phyloP scores from a whole-genome alignment of 1,139 yeast species.

The Kodamaea anthophila region DNA sequence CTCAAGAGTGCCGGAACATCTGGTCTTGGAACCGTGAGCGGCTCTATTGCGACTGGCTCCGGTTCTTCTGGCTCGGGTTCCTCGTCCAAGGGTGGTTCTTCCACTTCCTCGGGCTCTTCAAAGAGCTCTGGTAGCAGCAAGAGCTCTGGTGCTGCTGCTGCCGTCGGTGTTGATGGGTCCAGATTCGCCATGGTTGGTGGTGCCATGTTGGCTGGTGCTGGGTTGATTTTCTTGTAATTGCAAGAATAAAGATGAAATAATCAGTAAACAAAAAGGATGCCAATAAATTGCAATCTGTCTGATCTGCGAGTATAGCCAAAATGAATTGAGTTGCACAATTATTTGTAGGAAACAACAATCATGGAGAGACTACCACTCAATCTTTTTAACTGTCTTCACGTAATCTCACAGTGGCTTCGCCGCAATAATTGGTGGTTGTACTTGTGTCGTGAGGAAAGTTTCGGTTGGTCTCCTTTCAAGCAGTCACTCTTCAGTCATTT shows the following conservation, averaged over 20 bases:
- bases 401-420: too few species aligned
- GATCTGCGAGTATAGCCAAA: too few species aligned
- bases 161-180: constrained; percentile 1
- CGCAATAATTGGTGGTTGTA: too few species aligned
- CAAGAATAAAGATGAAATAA: constrained; percentile 5
- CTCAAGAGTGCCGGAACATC: constrained; percentile 19
- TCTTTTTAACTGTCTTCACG: too few species aligned
- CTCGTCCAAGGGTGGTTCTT: constrained; percentile 7
- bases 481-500: too few species aligned
- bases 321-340: too few species aligned
- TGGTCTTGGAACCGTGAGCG: constrained; percentile 16
- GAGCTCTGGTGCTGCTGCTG: constrained; percentile 2
- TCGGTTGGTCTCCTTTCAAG: too few species aligned
- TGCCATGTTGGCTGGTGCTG: constrained; percentile 14
- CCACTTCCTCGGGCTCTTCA: constrained; percentile 11
- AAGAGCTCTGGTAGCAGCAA: constrained; percentile 6
- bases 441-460: too few species aligned
- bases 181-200: constrained; percentile 17
- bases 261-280: too few species aligned
- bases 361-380: too few species aligned
- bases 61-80: constrained; percentile 6
- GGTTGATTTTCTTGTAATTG: constrained; percentile 11
- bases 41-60: constrained; percentile 11
- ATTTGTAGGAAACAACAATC: too few species aligned
- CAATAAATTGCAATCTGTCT: too few species aligned